Evolutionary conservation across 768 basidiomycete genomes (phyloP).

Genomic region (Lentinula boryana): DNA sequence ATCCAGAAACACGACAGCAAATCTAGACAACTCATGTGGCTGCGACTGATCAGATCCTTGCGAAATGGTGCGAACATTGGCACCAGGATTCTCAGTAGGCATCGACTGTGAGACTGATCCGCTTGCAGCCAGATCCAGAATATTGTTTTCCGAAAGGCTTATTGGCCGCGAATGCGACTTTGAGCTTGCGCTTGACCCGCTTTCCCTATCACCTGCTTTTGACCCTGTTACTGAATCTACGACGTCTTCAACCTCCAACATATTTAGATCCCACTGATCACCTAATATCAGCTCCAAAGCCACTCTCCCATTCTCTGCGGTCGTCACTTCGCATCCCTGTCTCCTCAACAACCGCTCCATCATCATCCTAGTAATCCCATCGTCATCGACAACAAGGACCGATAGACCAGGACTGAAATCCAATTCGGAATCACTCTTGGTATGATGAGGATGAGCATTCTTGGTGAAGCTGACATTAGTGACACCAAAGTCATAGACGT

Average conservation of each 20-base stretch:
- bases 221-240: neutral
- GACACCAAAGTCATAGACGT: neutral
- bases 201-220: neutral
- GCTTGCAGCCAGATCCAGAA: neutral
- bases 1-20: slow-evolving; percentile 15
- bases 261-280: slow-evolving; percentile 6
- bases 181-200: neutral
- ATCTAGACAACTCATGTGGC: neutral
- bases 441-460: neutral
- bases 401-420: neutral
- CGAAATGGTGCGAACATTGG: neutral
- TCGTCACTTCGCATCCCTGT: slow-evolving; percentile 54
- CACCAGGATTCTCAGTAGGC: neutral
- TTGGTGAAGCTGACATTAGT: neutral
- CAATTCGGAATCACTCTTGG: neutral
- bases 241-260: neutral
- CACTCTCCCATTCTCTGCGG: slow-evolving; percentile 62
- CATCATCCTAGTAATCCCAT: slow-evolving; percentile 53
- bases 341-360: slow-evolving; percentile 61
- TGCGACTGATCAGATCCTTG: neutral
- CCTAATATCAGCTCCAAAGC: slow-evolving; percentile 53
- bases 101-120: neutral
- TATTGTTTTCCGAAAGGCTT: neutral
- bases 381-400: slow-evolving; percentile 65
- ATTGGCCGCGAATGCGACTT: slow-evolving; percentile 1